These are phyloP conservation scores for Venturia pyrina DNA, from an alignment of 2,329 filamentous ascomycete species.

Conservation along the genomic window DNA sequence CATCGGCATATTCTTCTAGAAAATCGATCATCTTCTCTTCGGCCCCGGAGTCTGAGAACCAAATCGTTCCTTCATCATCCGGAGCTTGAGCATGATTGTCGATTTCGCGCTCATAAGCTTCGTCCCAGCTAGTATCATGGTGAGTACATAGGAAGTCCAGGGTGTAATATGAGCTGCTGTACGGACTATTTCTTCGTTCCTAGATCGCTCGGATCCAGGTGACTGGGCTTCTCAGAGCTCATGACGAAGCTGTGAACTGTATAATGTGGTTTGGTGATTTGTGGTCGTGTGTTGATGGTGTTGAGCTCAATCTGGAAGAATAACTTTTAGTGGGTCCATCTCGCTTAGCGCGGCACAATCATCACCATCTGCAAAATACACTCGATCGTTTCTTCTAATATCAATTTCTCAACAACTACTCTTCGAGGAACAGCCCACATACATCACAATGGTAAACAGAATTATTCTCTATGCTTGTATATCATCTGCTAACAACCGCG, in stretches of 20 bases:
- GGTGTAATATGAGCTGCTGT: not conserved
- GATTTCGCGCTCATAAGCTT: conserved; percentile 61
- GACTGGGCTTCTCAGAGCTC: conserved; percentile 1
- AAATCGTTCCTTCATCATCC: conserved; percentile 75
- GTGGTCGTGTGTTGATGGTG: not conserved
- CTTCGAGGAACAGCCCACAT: conserved; percentile 13
- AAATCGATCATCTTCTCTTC: conserved; percentile 69
- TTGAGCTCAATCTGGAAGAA: not conserved
- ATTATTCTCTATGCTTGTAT: not conserved
- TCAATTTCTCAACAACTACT: conserved; percentile 8
- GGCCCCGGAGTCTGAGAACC: conserved; percentile 91
- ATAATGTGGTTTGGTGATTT: not conserved
- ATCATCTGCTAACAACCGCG: conserved; percentile 1
- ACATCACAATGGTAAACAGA: conserved; percentile 2
- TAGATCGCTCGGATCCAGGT: conserved; percentile 13
- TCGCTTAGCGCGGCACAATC: conserved; percentile 5
- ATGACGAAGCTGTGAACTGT: not conserved
- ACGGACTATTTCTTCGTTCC: conserved; percentile 15
- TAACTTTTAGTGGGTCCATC: not conserved
- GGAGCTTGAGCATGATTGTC: conserved; percentile 62
- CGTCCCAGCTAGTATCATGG: conserved; percentile 36
- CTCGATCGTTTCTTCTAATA: not conserved
- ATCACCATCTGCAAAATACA: not conserved
- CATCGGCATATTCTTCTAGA: conserved; percentile 41
- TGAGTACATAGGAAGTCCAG: not conserved